Percentiles rank a stretch among this genome's conserved stretches.
These are phyloP conservation scores for Eutrema salsugineum DNA, from an alignment of 441 rosid species.

Conservation along the genomic window DNA sequence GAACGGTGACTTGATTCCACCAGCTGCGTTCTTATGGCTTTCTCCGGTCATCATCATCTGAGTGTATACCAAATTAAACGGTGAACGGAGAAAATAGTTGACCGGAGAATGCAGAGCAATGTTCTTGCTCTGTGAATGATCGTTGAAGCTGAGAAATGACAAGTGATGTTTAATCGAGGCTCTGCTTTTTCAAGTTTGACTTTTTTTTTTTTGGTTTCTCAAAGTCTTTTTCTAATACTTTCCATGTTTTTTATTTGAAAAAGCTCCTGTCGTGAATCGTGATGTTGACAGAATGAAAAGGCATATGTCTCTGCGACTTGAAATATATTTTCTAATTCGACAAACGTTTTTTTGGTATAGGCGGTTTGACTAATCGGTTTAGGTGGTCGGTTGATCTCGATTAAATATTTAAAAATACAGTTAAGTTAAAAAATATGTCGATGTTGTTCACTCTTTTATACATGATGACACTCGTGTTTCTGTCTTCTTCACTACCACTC, in stretches of 20 bases:
- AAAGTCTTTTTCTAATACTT: not conserved
- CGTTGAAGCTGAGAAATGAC: not conserved
- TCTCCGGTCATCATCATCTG: slow-evolving; percentile 45
- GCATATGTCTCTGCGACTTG: too few relatives aligned
- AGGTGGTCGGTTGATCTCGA: too few relatives aligned
- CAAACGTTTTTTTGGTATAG: too few relatives aligned
- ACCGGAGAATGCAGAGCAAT: not conserved
- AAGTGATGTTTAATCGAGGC: not conserved
- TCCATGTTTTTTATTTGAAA: not conserved
- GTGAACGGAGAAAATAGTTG: not conserved
- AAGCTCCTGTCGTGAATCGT: not conserved
- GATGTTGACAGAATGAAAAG: too few relatives aligned
- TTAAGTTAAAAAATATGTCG: too few relatives aligned
- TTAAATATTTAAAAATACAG: too few relatives aligned
- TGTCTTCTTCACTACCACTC: not conserved
- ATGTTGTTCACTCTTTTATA: too few relatives aligned
- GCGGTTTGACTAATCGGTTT: too few relatives aligned
- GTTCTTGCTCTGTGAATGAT: not conserved
- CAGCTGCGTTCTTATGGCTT: slow-evolving; percentile 43
- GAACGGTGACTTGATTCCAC: slow-evolving; percentile 39
- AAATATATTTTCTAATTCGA: too few relatives aligned
- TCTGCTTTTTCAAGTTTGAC: not conserved
- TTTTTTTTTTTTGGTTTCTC: not conserved
- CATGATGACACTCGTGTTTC: too few relatives aligned
- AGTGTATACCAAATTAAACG: not conserved